Percentiles rank a stretch among this genome's conserved stretches.
Evolutionary conservation across 1,139 yeast genomes (phyloP).

Genomic region (Pichia sp.): DNA sequence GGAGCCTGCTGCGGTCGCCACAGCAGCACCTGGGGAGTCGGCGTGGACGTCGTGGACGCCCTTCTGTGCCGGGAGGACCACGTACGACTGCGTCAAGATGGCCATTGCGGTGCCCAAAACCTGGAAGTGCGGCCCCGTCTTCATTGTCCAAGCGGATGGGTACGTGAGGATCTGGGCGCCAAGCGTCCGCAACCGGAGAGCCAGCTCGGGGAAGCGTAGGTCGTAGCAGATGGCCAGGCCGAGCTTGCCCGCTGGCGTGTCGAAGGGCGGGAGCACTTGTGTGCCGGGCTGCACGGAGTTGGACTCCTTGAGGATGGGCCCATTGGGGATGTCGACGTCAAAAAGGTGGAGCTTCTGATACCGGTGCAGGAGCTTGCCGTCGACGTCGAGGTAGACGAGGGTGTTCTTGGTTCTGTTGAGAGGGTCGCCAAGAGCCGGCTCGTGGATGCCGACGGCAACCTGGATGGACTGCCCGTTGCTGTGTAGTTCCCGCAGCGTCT

Average conservation of each 20-base stretch:
- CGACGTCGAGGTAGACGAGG: constrained; percentile 61
- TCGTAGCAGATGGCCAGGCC: constrained; percentile 80
- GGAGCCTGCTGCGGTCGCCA: constrained; percentile 24
- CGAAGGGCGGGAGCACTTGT: constrained; percentile 51
- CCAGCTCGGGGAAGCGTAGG: constrained; percentile 81
- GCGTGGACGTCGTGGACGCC: constrained; percentile 54
- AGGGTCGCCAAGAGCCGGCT: constrained; percentile 42
- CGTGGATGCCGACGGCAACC: constrained; percentile 78
- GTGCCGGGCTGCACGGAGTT: constrained; percentile 79
- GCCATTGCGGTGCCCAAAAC: constrained; percentile 77
- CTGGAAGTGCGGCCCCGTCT: constrained; percentile 94
- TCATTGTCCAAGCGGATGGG: constrained; percentile 90
- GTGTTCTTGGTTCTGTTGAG: constrained; percentile 57
- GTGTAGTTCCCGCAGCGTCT: constrained; percentile 42
- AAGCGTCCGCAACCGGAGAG: constrained; percentile 54
- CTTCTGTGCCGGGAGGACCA: constrained; percentile 87
- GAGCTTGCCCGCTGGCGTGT: constrained; percentile 54
- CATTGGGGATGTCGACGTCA: constrained; percentile 78
- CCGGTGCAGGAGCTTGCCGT: constrained; percentile 60
- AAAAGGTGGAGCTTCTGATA: constrained; percentile 87
- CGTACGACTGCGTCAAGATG: constrained; percentile 80
- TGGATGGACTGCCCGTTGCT: constrained; percentile 35
- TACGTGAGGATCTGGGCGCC: constrained; percentile 80
- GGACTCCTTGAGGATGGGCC: constrained; percentile 71
- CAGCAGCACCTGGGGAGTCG: constrained; percentile 23